Percentiles rank a stretch among this genome's conserved stretches.
phyloP scores from a whole-genome alignment of 495 filamentous ascomycete species.

The Rostrohypoxylon terebratum region DNA sequence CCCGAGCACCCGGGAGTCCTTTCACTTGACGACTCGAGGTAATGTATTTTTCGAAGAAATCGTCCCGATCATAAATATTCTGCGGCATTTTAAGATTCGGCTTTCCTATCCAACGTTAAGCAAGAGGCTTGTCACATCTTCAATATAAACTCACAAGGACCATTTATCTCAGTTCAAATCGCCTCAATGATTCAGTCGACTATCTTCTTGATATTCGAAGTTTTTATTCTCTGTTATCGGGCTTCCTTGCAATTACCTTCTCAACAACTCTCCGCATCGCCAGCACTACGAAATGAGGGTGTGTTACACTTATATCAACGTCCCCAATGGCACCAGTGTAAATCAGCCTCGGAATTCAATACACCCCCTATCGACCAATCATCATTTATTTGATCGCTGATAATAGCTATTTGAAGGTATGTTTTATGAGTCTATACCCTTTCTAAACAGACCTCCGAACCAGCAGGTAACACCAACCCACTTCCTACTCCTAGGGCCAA shows the following conservation, averaged over 20 bases:
- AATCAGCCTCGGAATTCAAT: not conserved
- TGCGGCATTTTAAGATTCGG: constrained; percentile 46
- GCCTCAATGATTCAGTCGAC: not conserved
- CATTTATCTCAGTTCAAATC: not conserved
- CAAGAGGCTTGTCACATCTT: not conserved
- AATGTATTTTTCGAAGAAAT: constrained; percentile 54
- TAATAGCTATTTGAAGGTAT: not conserved
- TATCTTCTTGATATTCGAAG: not conserved
- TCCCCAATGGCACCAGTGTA: not conserved
- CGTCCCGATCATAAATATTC: constrained; percentile 53
- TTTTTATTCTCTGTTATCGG: not conserved
- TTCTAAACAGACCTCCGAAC: constrained; percentile 71
- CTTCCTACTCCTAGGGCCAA: constrained; percentile 72
- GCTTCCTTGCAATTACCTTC: not conserved
- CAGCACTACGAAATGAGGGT: not conserved
- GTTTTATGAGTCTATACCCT: constrained; percentile 22
- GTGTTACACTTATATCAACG: not conserved
- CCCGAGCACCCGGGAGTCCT: constrained; percentile 48
- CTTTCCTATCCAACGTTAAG: not conserved
- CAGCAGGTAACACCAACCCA: constrained; percentile 77
- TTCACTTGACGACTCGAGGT: constrained; percentile 45
- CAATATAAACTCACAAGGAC: not conserved
- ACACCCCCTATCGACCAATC: not conserved
- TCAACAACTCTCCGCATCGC: not conserved
- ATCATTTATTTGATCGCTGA: not conserved